Conservation (phyloP, 352 stramenopile species). For the Thraustochytrium striatum region DNA sequence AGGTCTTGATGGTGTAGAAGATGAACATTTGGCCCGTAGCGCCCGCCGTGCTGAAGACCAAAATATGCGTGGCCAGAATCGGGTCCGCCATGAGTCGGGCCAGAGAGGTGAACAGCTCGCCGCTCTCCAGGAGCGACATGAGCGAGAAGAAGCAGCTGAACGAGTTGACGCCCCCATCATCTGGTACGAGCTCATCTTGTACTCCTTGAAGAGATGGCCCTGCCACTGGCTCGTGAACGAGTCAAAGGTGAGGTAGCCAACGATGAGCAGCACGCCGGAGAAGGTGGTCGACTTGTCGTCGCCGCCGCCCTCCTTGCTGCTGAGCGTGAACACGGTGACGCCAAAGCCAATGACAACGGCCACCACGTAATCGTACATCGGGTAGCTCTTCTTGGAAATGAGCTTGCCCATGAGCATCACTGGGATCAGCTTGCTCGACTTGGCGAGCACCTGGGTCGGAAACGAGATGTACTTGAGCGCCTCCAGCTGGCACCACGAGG, state of each 20-base stretch:
- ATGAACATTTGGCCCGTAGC: constrained; percentile 98
- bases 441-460: constrained; percentile 94
- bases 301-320: background rate
- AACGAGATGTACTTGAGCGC: constrained; percentile 80
- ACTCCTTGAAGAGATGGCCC: constrained; percentile 43
- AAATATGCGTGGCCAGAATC: constrained; percentile 5
- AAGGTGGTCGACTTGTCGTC: constrained; percentile 14
- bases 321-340: constrained; percentile 46
- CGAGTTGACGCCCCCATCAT: constrained; percentile 47
- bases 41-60: constrained; percentile 85
- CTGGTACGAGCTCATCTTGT: constrained; percentile 50
- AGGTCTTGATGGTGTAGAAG: constrained; percentile 97
- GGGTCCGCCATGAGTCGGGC: constrained; percentile 37
- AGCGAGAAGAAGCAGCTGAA: constrained; percentile 49
- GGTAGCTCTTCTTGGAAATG: constrained; percentile 48
- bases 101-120: constrained; percentile 41
- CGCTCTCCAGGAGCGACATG: constrained; percentile 40
- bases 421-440: constrained; percentile 98
- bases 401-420: constrained; percentile 71
- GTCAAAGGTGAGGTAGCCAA: constrained; percentile 48
- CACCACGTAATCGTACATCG: constrained; percentile 45
- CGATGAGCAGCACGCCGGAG: constrained; percentile 42
- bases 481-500: constrained; percentile 44
- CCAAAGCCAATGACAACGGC: constrained; percentile 45
- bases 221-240: constrained; percentile 49